Evolutionary conservation across 1,284 basidiomycete species (phyloP).

Genomic region (Cryptococcus sp.): DNA sequence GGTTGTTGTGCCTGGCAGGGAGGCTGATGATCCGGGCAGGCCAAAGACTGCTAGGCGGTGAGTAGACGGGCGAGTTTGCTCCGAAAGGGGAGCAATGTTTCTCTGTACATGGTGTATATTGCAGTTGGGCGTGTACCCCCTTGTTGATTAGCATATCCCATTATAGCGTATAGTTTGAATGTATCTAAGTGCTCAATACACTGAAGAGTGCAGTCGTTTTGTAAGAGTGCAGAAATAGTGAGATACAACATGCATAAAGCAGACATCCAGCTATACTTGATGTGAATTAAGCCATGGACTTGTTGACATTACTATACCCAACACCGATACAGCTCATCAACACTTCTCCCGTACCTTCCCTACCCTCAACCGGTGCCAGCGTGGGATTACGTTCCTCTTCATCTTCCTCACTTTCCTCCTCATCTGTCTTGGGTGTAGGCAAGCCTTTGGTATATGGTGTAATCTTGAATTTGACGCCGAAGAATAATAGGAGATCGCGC

Average conservation of each 20-base stretch:
- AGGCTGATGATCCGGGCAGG: not conserved
- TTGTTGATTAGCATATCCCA: too few relatives aligned
- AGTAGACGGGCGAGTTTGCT: too few relatives aligned
- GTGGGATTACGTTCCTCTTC: conserved; percentile 4
- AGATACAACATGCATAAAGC: not conserved
- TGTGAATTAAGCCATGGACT: conserved; percentile 43
- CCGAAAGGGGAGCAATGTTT: not conserved
- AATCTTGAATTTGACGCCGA: conserved; percentile 62
- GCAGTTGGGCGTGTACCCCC: too few relatives aligned
- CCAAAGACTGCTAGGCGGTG: not conserved
- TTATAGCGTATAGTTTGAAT: too few relatives aligned
- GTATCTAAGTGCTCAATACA: not conserved
- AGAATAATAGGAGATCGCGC: conserved; percentile 73
- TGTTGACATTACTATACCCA: conserved; percentile 52
- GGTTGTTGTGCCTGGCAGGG: not conserved
- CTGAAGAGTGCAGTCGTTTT: not conserved
- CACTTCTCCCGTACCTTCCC: conserved; percentile 29
- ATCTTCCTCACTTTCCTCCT: conserved; percentile 15
- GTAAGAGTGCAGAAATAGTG: not conserved
- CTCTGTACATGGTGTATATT: too few relatives aligned
- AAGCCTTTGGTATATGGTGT: conserved; percentile 18
- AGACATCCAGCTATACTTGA: not conserved
- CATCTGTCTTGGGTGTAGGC: conserved; percentile 13
- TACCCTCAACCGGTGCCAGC: not conserved
- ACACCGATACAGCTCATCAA: conserved; percentile 50